Percentiles rank a stretch among this genome's conserved stretches.
Evolutionary conservation across 345 rosid species (phyloP).

Genomic region (Dipteronia dyeriana): DNA sequence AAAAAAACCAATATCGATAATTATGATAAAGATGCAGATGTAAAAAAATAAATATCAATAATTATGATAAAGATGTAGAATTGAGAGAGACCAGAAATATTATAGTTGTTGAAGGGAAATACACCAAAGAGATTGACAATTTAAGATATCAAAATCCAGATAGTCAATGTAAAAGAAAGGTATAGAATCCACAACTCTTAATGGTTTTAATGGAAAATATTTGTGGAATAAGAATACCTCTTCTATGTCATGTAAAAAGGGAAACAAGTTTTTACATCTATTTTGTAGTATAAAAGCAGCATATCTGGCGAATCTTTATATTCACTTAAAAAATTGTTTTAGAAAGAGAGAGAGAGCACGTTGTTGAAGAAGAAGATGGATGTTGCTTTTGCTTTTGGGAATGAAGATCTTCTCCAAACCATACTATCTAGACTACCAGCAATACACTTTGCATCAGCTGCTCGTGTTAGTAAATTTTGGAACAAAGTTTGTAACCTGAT

Average conservation of each 20-base stretch:
- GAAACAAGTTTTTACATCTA: no score
- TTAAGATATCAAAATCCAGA: conserved; percentile 4
- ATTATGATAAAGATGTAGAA: no score
- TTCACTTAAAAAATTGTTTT: not conserved
- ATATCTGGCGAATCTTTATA: not conserved
- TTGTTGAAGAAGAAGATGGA: conserved; percentile 11
- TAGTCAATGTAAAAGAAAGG: conserved; percentile 6
- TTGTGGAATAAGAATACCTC: not conserved
- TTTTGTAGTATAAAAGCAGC: not conserved
- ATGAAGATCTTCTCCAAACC: conserved; percentile 42
- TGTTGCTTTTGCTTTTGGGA: not conserved
- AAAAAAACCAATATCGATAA: no score
- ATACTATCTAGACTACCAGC: conserved; percentile 51
- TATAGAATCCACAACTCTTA: conserved; percentile 24
- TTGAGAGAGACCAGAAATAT: no score
- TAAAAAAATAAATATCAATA: no score
- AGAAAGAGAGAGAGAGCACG: not conserved
- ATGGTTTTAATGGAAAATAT: conserved; percentile 12
- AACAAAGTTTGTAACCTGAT: conserved; percentile 35
- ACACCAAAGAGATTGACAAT: conserved; percentile 14
- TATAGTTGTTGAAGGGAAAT: not conserved
- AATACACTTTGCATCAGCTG: conserved; percentile 47
- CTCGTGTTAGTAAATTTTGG: conserved; percentile 54
- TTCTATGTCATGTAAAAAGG: not conserved
- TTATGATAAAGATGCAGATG: no score